Evolutionary conservation across 2,329 filamentous ascomycete species (phyloP).

Genomic region (Thermoascus crustaceus): DNA sequence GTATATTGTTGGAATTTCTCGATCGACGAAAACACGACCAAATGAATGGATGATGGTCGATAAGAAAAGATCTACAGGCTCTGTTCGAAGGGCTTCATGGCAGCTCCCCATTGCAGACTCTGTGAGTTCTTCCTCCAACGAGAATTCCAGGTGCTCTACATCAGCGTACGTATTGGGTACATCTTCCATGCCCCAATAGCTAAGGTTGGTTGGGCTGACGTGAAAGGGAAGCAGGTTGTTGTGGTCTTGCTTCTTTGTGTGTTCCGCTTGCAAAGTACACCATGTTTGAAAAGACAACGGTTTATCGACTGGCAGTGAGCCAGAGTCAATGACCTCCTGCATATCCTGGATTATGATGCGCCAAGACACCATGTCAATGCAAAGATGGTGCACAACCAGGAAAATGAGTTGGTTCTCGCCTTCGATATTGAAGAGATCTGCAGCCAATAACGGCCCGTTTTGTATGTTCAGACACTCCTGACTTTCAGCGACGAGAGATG

Average conservation of each 20-base stretch:
- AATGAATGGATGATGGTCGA: conserved; percentile 38
- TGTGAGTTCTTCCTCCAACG: conserved; percentile 24
- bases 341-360: conserved; percentile 30
- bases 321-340: conserved; percentile 26
- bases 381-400: conserved; percentile 21
- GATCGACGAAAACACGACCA: conserved; percentile 33
- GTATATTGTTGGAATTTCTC: conserved; percentile 37
- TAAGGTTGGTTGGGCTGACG: conserved; percentile 22
- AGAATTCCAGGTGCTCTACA: conserved; percentile 27
- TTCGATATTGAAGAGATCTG: conserved; percentile 31
- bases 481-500: conserved; percentile 21
- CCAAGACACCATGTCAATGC: conserved; percentile 27
- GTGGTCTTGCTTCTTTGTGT: conserved; percentile 14
- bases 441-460: conserved; percentile 28
- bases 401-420: conserved; percentile 24
- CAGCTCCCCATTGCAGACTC: conserved; percentile 23
- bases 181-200: conserved; percentile 31
- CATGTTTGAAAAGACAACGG: conserved; percentile 33
- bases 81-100: conserved; percentile 26
- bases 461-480: conserved; percentile 25
- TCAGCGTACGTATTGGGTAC: conserved; percentile 27
- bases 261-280: conserved; percentile 25
- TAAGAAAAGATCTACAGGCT: conserved; percentile 31
- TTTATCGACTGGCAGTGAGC: conserved; percentile 24
- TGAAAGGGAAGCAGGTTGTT: conserved; percentile 18